Conservation (phyloP, 148 eudicot genomes). For the Cornus controversa region DNA sequence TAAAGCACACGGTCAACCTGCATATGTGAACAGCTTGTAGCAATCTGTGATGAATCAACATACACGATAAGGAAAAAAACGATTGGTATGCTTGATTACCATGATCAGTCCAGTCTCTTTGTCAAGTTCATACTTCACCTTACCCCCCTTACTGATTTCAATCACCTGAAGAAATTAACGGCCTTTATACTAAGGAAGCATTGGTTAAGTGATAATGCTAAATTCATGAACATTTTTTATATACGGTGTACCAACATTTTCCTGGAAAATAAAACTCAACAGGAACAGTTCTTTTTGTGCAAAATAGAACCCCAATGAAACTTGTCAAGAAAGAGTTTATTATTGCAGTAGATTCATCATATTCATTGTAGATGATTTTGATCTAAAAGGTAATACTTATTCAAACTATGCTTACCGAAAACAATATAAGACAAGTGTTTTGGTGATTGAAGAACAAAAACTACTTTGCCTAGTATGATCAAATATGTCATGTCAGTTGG, state of each 20-base stretch:
- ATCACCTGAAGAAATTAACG: slow-evolving; percentile 51
- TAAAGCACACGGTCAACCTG: slow-evolving; percentile 85
- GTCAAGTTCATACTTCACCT: slow-evolving; percentile 83
- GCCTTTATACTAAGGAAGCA: neutral
- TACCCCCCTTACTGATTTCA: slow-evolving; percentile 77
- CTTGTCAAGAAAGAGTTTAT: neutral
- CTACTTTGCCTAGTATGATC: neutral
- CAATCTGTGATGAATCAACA: slow-evolving; percentile 9
- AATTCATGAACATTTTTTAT: neutral
- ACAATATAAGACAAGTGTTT: neutral
- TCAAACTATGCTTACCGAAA: neutral
- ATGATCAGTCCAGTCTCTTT: slow-evolving; percentile 79
- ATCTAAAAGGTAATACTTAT: neutral
- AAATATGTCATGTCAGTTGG: neutral
- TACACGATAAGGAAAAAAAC: neutral
- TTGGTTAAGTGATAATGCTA: neutral
- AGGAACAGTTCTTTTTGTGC: neutral
- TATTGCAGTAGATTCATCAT: neutral
- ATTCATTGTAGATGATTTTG: neutral
- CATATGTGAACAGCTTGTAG: slow-evolving; percentile 10
- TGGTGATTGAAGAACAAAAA: too few species aligned
- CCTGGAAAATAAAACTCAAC: neutral
- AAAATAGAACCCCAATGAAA: neutral
- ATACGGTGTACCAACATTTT: neutral
- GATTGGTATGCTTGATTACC: slow-evolving; percentile 31